A percentile compares a stretch with the other conserved stretches of the same genome.
Evolutionary conservation across 768 basidiomycete genomes (phyloP).

Genomic region (Suillus tomentosus): DNA sequence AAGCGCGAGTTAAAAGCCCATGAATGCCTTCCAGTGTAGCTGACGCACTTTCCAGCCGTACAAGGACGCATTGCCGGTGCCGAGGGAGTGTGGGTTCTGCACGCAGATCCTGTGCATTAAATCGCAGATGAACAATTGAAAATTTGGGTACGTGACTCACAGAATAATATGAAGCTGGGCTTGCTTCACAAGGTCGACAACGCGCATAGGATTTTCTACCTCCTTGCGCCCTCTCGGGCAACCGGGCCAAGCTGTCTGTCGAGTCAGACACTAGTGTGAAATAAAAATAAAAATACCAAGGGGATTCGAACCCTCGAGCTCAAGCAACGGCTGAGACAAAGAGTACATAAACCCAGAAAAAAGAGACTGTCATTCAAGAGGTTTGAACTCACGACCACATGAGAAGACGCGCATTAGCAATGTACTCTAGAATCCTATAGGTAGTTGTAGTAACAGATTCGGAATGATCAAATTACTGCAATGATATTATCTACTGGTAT

Average conservation of each 20-base stretch:
- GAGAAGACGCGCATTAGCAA: no score
- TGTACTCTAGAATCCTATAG: no score
- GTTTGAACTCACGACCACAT: no score
- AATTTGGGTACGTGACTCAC: conserved; percentile 66
- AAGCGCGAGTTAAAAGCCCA: conserved; percentile 63
- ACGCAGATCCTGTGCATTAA: conserved; percentile 44
- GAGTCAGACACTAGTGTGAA: conserved; percentile 45
- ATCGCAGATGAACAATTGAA: conserved; percentile 37
- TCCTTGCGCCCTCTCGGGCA: conserved; percentile 51
- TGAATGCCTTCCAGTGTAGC: conserved; percentile 80
- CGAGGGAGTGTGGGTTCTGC: conserved; percentile 43
- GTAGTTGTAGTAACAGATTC: no score
- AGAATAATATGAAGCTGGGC: conserved; percentile 56
- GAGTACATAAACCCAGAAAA: no score
- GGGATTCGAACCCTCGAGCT: no score
- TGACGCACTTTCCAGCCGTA: conserved; percentile 49
- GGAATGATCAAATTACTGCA: no score
- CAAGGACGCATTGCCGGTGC: no score
- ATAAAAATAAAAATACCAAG: no score
- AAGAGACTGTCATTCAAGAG: no score
- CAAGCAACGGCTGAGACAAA: no score
- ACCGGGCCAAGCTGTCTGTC: conserved; percentile 47
- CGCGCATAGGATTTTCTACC: conserved; percentile 63
- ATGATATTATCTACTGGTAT: no score
- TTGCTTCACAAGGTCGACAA: conserved; percentile 20